phyloP scores from a whole-genome alignment of 306 rosid genomes.

The Cicer arietinum region DNA sequence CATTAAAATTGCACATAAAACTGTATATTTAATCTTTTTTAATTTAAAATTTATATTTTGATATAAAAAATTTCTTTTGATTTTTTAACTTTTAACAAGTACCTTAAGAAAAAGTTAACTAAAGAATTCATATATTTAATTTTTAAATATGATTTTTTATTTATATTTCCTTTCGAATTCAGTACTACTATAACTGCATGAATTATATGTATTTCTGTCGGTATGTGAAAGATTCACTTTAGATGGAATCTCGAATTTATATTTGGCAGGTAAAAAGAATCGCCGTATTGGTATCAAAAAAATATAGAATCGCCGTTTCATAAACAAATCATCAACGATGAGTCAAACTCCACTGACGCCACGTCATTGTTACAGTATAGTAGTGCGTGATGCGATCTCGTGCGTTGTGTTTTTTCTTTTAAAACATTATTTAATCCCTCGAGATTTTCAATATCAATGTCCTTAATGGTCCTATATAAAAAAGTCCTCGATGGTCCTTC shows the following conservation, averaged over 20 bases:
- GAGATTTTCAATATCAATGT: conserved; percentile 35
- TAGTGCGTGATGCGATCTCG: conserved; percentile 40
- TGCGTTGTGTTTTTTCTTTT: background rate
- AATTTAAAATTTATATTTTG: no score
- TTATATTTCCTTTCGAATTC: no score
- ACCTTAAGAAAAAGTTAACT: no score
- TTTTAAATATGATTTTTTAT: no score
- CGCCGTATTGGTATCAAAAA: background rate
- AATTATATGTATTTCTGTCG: conserved; percentile 17
- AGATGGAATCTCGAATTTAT: conserved; percentile 33
- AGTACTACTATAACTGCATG: background rate
- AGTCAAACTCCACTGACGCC: conserved; percentile 43
- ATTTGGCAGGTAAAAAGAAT: conserved; percentile 2
- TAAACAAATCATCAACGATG: background rate
- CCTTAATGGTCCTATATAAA: background rate
- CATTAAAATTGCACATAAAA: no score
- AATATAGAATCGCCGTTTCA: conserved; percentile 25
- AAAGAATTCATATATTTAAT: no score
- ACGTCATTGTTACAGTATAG: background rate
- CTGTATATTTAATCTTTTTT: no score
- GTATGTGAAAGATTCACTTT: conserved; percentile 46
- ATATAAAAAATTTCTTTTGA: no score
- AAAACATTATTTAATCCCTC: conserved; percentile 38
- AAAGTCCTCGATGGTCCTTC: no score
- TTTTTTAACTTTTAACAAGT: no score